Percentiles rank a stretch among this genome's conserved stretches.
phyloP scores from a whole-genome alignment of 179 eudicot genomes.

The Camellia oleifera region DNA sequence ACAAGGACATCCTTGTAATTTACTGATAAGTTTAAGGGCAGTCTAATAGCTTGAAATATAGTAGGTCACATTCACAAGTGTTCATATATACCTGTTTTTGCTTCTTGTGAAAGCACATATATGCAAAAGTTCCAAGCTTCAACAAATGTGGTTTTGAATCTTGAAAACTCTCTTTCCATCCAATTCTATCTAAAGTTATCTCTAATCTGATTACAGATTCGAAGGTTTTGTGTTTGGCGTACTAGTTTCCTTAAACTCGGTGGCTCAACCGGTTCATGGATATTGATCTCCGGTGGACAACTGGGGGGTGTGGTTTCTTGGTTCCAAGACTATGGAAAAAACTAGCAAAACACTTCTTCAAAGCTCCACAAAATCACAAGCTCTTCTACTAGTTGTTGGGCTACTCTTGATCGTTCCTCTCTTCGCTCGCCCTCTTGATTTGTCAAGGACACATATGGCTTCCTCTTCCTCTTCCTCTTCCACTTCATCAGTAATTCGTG shows the following conservation, averaged over 20 bases:
- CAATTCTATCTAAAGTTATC: not conserved
- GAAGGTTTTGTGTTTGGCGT: no score
- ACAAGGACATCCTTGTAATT: not conserved
- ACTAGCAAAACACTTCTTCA: conserved; percentile 1
- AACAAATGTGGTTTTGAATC: conserved; percentile 12
- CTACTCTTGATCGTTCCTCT: conserved; percentile 21
- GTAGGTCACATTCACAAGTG: not conserved
- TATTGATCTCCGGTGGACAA: conserved; percentile 27
- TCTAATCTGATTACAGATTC: not conserved
- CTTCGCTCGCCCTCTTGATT: conserved; percentile 15
- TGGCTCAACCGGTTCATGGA: conserved; percentile 31
- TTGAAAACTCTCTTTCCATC: not conserved
- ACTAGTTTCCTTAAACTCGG: not conserved
- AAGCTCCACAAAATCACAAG: conserved; percentile 7
- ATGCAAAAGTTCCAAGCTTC: no score
- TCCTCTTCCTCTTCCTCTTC: not conserved
- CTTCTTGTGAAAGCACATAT: not conserved
- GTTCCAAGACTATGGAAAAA: conserved; percentile 27
- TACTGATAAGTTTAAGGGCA: not conserved
- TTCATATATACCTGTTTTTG: not conserved
- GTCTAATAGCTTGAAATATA: not conserved
- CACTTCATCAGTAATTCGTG: not conserved
- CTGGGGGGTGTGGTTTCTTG: conserved; percentile 37
- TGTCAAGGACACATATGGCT: not conserved
- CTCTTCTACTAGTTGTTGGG: conserved; percentile 13